A percentile compares a stretch with the other conserved stretches of the same genome.
Conservation (phyloP, 2,329 filamentous ascomycete species). For the Trichoderma arundinaceum region DNA sequence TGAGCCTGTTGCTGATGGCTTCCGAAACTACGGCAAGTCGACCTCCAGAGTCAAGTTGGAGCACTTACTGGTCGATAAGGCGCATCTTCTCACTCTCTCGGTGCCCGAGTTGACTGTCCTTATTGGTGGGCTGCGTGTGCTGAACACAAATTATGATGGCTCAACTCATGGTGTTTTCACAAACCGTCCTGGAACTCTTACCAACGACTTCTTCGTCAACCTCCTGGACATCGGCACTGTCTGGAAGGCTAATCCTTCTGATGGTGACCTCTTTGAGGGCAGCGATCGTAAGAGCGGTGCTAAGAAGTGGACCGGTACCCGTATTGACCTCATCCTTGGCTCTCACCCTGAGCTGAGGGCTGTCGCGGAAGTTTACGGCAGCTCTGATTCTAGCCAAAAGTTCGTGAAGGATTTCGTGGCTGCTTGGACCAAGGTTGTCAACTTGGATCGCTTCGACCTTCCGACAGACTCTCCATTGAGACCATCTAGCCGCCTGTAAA, state of each 20-base stretch:
- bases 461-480: constrained; percentile 31
- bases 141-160: constrained; percentile 74
- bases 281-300: constrained; percentile 67
- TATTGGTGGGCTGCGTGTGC: constrained; percentile 71
- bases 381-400: constrained; percentile 63
- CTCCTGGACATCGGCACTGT: constrained; percentile 69
- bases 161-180: constrained; percentile 73
- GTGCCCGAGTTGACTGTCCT: constrained; percentile 74
- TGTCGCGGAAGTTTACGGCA: constrained; percentile 71
- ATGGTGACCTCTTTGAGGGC: constrained; percentile 66
- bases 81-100: constrained; percentile 71
- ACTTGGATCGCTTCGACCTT: constrained; percentile 73
- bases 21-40: constrained; percentile 77
- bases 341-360: constrained; percentile 77
- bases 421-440: constrained; percentile 77
- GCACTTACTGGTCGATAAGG: constrained; percentile 73
- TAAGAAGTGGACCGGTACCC: constrained; percentile 72
- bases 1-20: constrained; percentile 73
- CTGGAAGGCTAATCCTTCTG: constrained; percentile 58
- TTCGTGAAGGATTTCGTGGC: constrained; percentile 74
- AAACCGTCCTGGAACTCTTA: constrained; percentile 68
- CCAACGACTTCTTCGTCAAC: constrained; percentile 84
- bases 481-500: constrained; percentile 33
- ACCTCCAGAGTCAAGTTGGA: constrained; percentile 67
- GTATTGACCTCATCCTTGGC: constrained; percentile 72